A percentile compares a stretch with the other conserved stretches of the same genome.
phyloP scores from a whole-genome alignment of 768 basidiomycete genomes.

The Neoboletus subvelutipes region DNA sequence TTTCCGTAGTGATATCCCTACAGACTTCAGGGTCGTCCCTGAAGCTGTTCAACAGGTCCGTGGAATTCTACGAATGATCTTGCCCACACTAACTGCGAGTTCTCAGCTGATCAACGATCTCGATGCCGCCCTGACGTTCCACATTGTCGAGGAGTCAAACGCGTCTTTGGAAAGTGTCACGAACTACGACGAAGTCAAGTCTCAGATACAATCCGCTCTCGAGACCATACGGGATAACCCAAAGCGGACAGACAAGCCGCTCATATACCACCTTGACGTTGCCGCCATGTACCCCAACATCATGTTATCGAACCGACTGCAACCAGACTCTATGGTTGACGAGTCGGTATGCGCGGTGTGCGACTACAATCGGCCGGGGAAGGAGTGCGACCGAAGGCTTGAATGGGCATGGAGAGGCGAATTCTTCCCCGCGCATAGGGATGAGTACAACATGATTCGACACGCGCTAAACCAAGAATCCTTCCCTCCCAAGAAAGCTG shows the following conservation, averaged over 20 bases:
- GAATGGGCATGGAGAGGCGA: constrained; percentile 99
- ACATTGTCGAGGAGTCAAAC: constrained; percentile 82
- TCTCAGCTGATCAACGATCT: constrained; percentile 87
- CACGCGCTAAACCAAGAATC: constrained; percentile 93
- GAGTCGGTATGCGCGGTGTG: constrained; percentile 97
- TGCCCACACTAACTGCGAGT: background rate
- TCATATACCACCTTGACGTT: constrained; percentile 98
- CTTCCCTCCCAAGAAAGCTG: constrained; percentile 80
- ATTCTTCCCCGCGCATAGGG: constrained; percentile 94
- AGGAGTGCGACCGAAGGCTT: constrained; percentile 88
- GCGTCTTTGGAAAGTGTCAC: constrained; percentile 77
- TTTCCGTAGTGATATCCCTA: constrained; percentile 92
- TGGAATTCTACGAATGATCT: background rate
- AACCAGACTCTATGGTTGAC: constrained; percentile 97
- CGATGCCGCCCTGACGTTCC: constrained; percentile 88
- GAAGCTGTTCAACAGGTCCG: constrained; percentile 77
- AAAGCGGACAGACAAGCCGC: constrained; percentile 82
- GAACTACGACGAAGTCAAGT: constrained; percentile 93
- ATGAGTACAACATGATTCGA: constrained; percentile 99
- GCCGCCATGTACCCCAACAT: constrained; percentile 99
- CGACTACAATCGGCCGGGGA: constrained; percentile 96
- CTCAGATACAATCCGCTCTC: constrained; percentile 69
- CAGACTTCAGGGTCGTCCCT: constrained; percentile 94
- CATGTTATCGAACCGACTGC: constrained; percentile 99
- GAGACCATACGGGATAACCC: constrained; percentile 92